These are phyloP conservation scores for Scenedesmus sp. DNA, from an alignment of 163 green algal species.

Conservation along the genomic window DNA sequence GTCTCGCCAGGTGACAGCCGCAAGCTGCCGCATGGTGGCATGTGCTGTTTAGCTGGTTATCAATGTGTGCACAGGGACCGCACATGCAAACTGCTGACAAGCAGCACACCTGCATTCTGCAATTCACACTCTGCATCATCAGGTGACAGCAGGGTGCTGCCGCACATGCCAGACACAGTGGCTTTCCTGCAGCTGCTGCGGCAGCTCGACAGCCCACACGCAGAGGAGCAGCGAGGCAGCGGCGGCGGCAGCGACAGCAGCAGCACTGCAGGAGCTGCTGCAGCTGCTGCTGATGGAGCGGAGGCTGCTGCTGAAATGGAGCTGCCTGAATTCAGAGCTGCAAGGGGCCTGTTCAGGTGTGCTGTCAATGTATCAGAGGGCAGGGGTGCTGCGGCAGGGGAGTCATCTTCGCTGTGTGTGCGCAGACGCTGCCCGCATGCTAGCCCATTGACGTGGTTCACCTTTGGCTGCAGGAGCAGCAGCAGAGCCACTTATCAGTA, in stretches of 20 bases:
- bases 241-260: not conserved
- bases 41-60: too few relatives aligned
- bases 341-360: conserved; percentile 61
- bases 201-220: conserved; percentile 32
- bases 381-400: not conserved
- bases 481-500: too few relatives aligned
- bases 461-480: too few relatives aligned
- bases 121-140: not conserved
- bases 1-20: too few relatives aligned
- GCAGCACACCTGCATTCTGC: not conserved
- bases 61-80: too few relatives aligned
- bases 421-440: not conserved
- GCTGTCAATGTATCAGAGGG: not conserved
- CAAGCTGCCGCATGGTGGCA: too few relatives aligned
- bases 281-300: not conserved
- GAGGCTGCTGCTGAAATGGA: conserved; percentile 26
- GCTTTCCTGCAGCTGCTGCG: conserved; percentile 64
- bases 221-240: not conserved
- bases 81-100: too few relatives aligned
- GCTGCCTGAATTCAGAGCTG: conserved; percentile 63
- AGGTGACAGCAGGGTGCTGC: conserved; percentile 38
- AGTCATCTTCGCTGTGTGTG: not conserved
- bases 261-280: not conserved
- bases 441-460: too few relatives aligned
- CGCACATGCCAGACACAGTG: conserved; percentile 61